phyloP scores from a whole-genome alignment of 2,329 filamentous ascomycete species.

The Talaromyces marneffei region DNA sequence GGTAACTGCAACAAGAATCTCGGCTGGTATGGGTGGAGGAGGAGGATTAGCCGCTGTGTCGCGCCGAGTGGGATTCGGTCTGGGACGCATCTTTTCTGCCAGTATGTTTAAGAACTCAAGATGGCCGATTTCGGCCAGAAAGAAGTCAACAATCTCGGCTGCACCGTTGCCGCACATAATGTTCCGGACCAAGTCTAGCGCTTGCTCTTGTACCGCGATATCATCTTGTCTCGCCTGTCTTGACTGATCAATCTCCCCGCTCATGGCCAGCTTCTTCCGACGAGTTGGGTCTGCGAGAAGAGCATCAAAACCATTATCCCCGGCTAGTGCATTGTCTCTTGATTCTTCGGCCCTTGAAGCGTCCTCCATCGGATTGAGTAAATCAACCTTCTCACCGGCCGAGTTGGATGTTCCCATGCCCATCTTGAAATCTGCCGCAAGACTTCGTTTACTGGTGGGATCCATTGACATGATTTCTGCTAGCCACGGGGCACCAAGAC shows the following conservation, averaged over 20 bases:
- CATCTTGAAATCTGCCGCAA: conserved; percentile 32
- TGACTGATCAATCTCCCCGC: conserved; percentile 62
- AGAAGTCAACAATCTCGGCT: conserved; percentile 72
- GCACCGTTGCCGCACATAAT: conserved; percentile 63
- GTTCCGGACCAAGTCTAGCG: conserved; percentile 83
- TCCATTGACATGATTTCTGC: conserved; percentile 67
- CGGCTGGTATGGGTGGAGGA: conserved; percentile 36
- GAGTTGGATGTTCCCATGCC: conserved; percentile 55
- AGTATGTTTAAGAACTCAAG: conserved; percentile 76
- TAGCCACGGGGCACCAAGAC: conserved; percentile 73
- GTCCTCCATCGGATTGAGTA: conserved; percentile 49
- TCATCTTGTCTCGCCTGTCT: conserved; percentile 70
- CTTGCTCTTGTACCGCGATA: conserved; percentile 82
- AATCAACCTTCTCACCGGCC: conserved; percentile 54
- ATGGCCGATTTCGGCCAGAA: conserved; percentile 70
- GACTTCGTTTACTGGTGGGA: conserved; percentile 24
- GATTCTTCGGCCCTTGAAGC: conserved; percentile 25
- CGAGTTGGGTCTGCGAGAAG: conserved; percentile 37
- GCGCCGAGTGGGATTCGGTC: conserved; percentile 27
- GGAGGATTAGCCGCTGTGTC: conserved; percentile 24
- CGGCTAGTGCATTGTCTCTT: conserved; percentile 27
- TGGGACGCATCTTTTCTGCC: conserved; percentile 65
- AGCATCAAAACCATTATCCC: conserved; percentile 20
- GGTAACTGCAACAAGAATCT: conserved; percentile 71
- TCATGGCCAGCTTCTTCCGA: conserved; percentile 42